Evolutionary conservation across 345 rosid genomes (phyloP).

Genomic region (Eucalyptus cladocalyx): DNA sequence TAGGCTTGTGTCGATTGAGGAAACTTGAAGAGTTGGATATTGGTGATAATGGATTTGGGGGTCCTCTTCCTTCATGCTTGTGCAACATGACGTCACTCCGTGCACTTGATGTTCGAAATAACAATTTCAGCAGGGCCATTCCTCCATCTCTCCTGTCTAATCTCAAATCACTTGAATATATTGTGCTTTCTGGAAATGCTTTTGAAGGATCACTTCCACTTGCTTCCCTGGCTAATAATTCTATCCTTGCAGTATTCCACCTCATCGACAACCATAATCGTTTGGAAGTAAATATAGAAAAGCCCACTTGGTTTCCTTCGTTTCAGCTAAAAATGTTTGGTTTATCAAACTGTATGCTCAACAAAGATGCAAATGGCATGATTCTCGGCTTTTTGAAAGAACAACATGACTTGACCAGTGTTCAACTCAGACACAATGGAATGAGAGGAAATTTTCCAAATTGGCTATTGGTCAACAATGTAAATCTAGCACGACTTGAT

Average conservation of each 20-base stretch:
- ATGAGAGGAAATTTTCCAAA: not conserved
- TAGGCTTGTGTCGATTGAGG: not conserved
- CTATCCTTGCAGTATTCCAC: not conserved
- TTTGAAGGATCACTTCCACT: not conserved
- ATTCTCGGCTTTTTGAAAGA: not conserved
- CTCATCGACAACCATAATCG: not conserved
- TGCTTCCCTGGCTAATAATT: not conserved
- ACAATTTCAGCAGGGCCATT: not conserved
- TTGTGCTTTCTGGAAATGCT: not conserved
- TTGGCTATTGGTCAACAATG: conserved; percentile 20
- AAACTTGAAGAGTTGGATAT: not conserved
- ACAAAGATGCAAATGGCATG: not conserved
- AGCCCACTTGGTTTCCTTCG: not conserved
- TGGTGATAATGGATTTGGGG: not conserved
- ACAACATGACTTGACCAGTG: not conserved
- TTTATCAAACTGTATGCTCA: not conserved
- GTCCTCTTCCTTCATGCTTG: not conserved
- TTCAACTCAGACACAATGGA: not conserved
- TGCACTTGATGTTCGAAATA: not conserved
- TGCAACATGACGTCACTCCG: not conserved
- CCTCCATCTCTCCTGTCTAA: not conserved
- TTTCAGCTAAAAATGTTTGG: not conserved
- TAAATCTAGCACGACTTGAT: not conserved
- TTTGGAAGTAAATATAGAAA: not conserved
- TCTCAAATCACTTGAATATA: not conserved